Evolutionary conservation across 2,329 filamentous ascomycete species (phyloP).

Genomic region (Ophiostoma pallidulum): DNA sequence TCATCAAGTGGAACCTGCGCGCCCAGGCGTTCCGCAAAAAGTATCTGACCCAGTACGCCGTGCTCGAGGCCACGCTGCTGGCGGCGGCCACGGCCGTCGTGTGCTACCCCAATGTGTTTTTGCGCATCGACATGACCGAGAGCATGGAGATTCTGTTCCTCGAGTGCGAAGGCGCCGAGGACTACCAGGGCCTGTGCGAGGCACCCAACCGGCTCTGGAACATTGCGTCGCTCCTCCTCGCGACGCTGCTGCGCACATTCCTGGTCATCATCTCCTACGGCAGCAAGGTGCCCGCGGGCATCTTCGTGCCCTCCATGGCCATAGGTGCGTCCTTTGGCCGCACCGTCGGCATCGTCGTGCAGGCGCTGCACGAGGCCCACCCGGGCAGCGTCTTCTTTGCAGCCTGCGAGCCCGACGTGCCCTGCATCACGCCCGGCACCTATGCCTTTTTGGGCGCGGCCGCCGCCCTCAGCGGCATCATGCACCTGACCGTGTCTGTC

Average conservation of each 20-base stretch:
- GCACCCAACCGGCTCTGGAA: slow-evolving; percentile 64
- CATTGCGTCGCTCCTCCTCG: slow-evolving; percentile 65
- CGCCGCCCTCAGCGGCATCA: slow-evolving; percentile 86
- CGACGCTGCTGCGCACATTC: slow-evolving; percentile 70
- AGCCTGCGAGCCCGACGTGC: slow-evolving; percentile 79
- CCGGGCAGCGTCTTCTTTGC: slow-evolving; percentile 79
- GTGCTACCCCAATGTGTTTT: slow-evolving; percentile 94
- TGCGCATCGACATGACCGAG: slow-evolving; percentile 97
- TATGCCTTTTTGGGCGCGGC: slow-evolving; percentile 93
- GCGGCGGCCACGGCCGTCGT: slow-evolving; percentile 77
- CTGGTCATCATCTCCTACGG: slow-evolving; percentile 95
- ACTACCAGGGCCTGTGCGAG: slow-evolving; percentile 86
- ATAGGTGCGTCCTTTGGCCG: slow-evolving; percentile 90
- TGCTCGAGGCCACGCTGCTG: slow-evolving; percentile 77
- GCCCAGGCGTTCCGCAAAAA: slow-evolving; percentile 90
- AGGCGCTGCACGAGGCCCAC: slow-evolving; percentile 76
- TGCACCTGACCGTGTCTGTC: slow-evolving; percentile 94
- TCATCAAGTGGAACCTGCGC: slow-evolving; percentile 95
- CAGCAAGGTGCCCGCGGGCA: slow-evolving; percentile 94
- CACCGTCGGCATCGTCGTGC: slow-evolving; percentile 88
- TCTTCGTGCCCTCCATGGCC: slow-evolving; percentile 97
- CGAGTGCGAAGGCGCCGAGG: slow-evolving; percentile 81
- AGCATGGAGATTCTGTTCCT: slow-evolving; percentile 97
- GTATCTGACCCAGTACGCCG: slow-evolving; percentile 73
- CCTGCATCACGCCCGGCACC: slow-evolving; percentile 94